These are phyloP conservation scores for Globisporangium parvum DNA, from an alignment of 352 stramenopile species.

Conservation along the genomic window DNA sequence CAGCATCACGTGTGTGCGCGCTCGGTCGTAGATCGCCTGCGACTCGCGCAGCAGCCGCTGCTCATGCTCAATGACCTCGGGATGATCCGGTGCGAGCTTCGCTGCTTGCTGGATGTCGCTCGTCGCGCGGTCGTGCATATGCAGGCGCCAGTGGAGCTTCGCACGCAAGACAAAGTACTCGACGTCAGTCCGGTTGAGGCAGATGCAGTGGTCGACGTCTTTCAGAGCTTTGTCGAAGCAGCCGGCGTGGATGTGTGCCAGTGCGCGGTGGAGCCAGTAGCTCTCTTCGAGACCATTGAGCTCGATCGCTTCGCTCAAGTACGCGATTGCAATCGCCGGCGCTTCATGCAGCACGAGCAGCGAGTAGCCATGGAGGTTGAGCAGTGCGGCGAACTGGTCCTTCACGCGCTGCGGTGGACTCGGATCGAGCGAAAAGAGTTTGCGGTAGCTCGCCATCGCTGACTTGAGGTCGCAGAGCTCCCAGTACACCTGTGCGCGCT, in stretches of 20 bases:
- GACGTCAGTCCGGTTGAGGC: conserved; percentile 63
- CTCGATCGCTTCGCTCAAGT: conserved; percentile 70
- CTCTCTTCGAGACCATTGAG: conserved; percentile 63
- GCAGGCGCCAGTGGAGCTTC: conserved; percentile 74
- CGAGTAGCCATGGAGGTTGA: conserved; percentile 68
- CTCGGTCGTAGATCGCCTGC: conserved; percentile 63
- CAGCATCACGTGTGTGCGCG: conserved; percentile 45
- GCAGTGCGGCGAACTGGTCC: conserved; percentile 63
- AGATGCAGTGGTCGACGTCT: conserved; percentile 78
- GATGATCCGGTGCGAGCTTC: conserved; percentile 47
- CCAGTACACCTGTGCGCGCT: conserved; percentile 64
- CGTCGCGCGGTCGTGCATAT: conserved; percentile 68
- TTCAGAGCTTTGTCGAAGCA: conserved; percentile 69
- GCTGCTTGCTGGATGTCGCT: conserved; percentile 61
- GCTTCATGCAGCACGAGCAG: conserved; percentile 51
- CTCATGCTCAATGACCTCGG: conserved; percentile 68
- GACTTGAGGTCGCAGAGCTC: conserved; percentile 76
- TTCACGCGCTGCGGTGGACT: conserved; percentile 63
- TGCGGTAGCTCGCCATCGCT: conserved; percentile 73
- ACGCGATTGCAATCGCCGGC: conserved; percentile 50
- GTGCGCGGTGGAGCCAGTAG: conserved; percentile 70
- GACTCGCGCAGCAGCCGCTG: conserved; percentile 60
- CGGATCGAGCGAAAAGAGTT: conserved; percentile 53
- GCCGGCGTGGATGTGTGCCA: conserved; percentile 57
- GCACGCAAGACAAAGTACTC: conserved; percentile 80